Evolutionary conservation across 176 grass and related monocot genomes (phyloP).

Genomic region (Carex parvula): DNA sequence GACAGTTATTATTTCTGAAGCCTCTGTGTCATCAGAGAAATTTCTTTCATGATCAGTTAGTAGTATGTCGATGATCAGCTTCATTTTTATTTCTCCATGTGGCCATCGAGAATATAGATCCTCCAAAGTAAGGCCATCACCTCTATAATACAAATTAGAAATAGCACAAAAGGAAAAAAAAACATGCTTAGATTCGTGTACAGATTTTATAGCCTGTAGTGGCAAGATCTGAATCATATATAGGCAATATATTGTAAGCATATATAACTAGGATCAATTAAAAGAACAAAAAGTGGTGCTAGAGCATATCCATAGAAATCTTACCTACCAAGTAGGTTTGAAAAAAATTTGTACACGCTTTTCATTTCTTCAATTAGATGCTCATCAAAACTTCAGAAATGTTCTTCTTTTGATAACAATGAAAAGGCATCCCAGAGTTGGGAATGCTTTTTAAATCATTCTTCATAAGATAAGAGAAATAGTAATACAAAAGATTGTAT

Average conservation of each 20-base stretch:
- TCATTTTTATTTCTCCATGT: constrained; percentile 12
- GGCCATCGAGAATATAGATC: constrained; percentile 11
- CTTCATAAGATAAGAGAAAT: not conserved
- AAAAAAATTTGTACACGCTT: not conserved
- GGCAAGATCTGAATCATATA: too few relatives aligned
- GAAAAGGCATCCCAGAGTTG: not conserved
- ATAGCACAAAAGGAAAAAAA: not conserved
- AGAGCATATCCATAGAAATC: not conserved
- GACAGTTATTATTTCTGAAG: not conserved
- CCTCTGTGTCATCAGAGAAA: not conserved
- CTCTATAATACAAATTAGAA: not conserved
- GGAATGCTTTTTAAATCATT: too few relatives aligned
- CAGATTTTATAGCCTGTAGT: not conserved
- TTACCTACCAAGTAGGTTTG: not conserved
- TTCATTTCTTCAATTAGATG: not conserved
- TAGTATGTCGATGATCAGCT: not conserved
- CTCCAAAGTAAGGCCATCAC: not conserved
- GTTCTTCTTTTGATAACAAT: not conserved
- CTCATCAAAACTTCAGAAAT: not conserved
- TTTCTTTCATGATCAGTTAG: not conserved
- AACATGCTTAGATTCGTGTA: not conserved
- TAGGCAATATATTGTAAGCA: too few relatives aligned
- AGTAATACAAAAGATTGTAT: not conserved
- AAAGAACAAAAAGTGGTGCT: not conserved
- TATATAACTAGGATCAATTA: not conserved